phyloP scores from a whole-genome alignment of 371 early-diverging fungal genomes.

The Smittium culicis region DNA sequence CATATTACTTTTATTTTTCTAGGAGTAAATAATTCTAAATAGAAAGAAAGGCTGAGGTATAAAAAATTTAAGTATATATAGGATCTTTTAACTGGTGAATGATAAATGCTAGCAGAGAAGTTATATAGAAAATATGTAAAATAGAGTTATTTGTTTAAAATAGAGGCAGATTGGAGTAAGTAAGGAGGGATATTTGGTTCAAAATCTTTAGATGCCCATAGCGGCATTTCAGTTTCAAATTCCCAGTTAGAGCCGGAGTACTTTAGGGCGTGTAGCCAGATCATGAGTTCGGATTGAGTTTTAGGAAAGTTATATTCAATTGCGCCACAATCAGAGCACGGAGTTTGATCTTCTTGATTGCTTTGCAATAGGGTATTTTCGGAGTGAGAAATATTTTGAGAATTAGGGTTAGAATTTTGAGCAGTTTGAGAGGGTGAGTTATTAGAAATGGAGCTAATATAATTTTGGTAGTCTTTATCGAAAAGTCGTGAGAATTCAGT shows the following conservation, averaged over 20 bases:
- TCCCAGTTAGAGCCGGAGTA: constrained; percentile 51
- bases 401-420: not conserved
- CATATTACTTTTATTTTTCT: no score
- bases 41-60: no score
- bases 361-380: constrained; percentile 6
- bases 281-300: constrained; percentile 42
- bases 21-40: no score
- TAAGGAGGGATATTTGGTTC: constrained; percentile 12
- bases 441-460: not conserved
- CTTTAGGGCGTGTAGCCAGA: constrained; percentile 75
- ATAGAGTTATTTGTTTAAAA: not conserved
- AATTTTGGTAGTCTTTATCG: not conserved
- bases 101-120: no score
- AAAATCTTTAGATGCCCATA: constrained; percentile 47
- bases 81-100: no score
- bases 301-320: constrained; percentile 45
- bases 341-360: constrained; percentile 9
- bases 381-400: not conserved
- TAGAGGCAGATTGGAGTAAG: not conserved
- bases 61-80: no score
- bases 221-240: constrained; percentile 61
- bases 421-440: not conserved
- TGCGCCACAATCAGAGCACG: constrained; percentile 37
- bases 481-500: constrained; percentile 1
- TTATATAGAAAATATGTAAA: no score